Base-by-base conservation (phyloP, 495 filamentous ascomycete genomes). In the Xylaria scruposa region DNA sequence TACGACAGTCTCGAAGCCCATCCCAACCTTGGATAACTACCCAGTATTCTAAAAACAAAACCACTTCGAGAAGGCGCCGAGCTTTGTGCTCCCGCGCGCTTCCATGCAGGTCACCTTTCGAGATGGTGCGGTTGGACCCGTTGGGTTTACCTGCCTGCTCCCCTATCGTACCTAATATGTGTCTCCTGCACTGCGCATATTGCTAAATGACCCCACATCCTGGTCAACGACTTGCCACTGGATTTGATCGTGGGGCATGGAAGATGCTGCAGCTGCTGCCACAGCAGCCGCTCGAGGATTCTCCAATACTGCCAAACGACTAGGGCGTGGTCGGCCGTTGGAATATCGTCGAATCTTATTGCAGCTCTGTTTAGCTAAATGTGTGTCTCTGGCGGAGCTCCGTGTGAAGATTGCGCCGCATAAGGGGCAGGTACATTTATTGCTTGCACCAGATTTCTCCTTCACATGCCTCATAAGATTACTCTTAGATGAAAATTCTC, bases 401-500 rank as follows among this genome's bases (percentile, higher is more conserved):
- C 94, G 85, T 5, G 94, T 97, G 73, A 97, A 97, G 68, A 96
- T 93, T 8, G 94, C 94, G 21, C 93, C 92, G 79, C 94, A 97
- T 62, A 92, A 88, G 31, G 92, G 93, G 74, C 94, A 97, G 47
- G 90, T 89, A 21, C 92, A 92, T 80, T 97, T 97, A 7, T 91
- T 84, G 46, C 94, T 93, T 15, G 91, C 92, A 4, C 94, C 94
- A 2, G 93, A 95, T 79, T 95, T 95, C 80, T 97, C 94, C 21
- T 94, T 89, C 78, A 97, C 93, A 78, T 97, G 94, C 40, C 94
- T 87, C 21, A 97, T 87, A 3, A 97, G 87, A 80, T 97, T 97
- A 88, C 93, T 97, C 76, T 97, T 97, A 24, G 94, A 97, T 10
- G 93, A 97, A 78, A 97, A 97, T 73, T 95, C 91, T n/a, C 94